Base-by-base conservation (phyloP, 225 moss, liverwort and hornwort genomes). In the Physcomitrellopsis africana region DNA sequence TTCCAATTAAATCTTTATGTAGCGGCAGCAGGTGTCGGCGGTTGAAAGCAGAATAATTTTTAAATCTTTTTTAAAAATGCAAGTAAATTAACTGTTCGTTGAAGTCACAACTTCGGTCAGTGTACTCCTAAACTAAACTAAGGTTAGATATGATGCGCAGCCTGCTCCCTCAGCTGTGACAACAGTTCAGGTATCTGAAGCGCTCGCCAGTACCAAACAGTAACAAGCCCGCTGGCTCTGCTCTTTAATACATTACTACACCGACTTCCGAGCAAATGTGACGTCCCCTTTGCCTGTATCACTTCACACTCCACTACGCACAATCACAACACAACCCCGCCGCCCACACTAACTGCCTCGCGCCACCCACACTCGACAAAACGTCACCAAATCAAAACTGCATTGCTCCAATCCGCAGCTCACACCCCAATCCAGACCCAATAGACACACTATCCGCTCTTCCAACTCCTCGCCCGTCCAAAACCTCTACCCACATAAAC, bases 361-460 rank as follows among this genome's bases (percentile, higher is more conserved):
- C 63, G 11, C 62, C 42, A 69, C 44, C 9, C 8, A 49, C 17
- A 7, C 3, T 8, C 15, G 15, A 41, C 37, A 69, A 37, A 7
- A 51, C 16, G 41, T 41, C 0, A 20, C 32, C 32, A 37, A 37
- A 32, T 69, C 27, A 56, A 17, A 51, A 81, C 81, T 68, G 81
- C 78, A 84, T 84, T 81, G 72, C 8, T 67, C 18, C 18, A 74
- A 75, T 78, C 67, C 63, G 14, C 41, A 17, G 8, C 20, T 56
- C 43, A 51, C 0, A 81, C 53, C 59, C 26, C 17, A 76, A 80
- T 76, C 76, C 58, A 52, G 44, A 17, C 62, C 23, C 11, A 42
- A 9, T 1, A 17, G 7, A 15, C 52, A 0, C 32, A 47, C 1
- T 8, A 3, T 11, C 3, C n/a, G 3, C 60, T 42, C 73, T 37